Percentiles rank a stretch among this genome's conserved stretches.
Conservation (phyloP, 2,329 filamentous ascomycete genomes). For the Dichotomopilus funicola region DNA sequence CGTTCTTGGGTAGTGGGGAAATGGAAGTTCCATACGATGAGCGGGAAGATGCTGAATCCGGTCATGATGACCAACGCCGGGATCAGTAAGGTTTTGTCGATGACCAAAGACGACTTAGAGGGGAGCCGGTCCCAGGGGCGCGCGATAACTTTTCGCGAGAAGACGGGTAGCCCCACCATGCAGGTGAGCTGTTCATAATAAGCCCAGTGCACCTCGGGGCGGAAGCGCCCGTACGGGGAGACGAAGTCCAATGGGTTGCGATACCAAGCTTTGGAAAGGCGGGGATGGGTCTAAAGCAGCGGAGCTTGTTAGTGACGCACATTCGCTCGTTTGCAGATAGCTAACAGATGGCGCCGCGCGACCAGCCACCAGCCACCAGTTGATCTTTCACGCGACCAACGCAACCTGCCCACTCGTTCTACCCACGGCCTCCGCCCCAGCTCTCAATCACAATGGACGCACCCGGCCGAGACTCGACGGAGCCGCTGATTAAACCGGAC, state of each 20-base stretch:
- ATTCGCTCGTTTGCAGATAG: no score
- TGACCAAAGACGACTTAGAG: slow-evolving; percentile 19
- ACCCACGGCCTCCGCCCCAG: no score
- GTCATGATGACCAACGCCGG: slow-evolving; percentile 13
- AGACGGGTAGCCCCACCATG: slow-evolving; percentile 13
- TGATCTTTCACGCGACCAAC: no score
- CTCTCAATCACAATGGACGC: no score
- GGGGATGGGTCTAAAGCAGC: slow-evolving; percentile 23
- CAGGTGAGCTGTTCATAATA: slow-evolving; percentile 20
- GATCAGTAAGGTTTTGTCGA: slow-evolving; percentile 6
- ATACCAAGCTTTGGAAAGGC: slow-evolving; percentile 22
- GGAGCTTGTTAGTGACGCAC: no score
- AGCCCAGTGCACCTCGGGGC: slow-evolving; percentile 20
- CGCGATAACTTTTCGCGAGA: slow-evolving; percentile 17
- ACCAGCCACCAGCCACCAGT: no score
- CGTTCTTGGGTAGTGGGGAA: slow-evolving; percentile 23
- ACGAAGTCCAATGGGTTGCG: slow-evolving; percentile 32
- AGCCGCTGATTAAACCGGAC: neutral
- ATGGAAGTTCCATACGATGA: slow-evolving; percentile 26
- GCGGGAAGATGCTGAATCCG: slow-evolving; percentile 17
- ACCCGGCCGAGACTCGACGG: no score
- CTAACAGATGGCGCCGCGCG: no score
- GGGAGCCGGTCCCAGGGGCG: slow-evolving; percentile 23
- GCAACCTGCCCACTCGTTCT: no score
- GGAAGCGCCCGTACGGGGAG: slow-evolving; percentile 9